Evolutionary conservation across 2,329 filamentous ascomycete genomes (phyloP), one percentile per base, ranked within the genome.

Genomic region (Aureobasidium namibiae): DNA sequence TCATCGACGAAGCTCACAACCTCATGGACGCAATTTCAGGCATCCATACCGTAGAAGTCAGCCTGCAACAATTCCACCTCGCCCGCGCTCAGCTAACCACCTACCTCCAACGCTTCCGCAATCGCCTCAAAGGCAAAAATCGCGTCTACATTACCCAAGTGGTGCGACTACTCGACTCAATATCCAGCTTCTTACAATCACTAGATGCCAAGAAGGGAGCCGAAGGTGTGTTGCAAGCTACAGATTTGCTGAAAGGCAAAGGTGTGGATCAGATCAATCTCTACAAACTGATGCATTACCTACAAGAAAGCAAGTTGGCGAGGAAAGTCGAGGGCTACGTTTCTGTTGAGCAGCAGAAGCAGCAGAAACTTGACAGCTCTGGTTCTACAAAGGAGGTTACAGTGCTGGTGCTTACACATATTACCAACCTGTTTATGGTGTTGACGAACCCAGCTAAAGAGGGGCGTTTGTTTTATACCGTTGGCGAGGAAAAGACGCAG

Each of bases 1-100:
- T 99, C 26, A 89, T 99, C 49, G 94, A 99, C 65, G 94, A 99
- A 76, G 94, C 94, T 0, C 94, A 99, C 70, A 99, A 99, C 68
- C 82, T 99, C 56, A 96, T 96, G 87, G 92, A 96, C 70, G 91
- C 92, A 0, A 90, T 99, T 46, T 83, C 90, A 16, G 87, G 86
- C 46, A 94, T 96, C 34, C 86, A 96, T 70, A 92, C 92, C 0
- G 84, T 90, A 0, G 84, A 88, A 36, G 80, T 97, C 21, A 83
- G 83, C 2, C 76, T 95, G 4, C 76, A 76, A 26, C 91, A 96
- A 63, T 76, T 97, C 18, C 83, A 83, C 52, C 80, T 82, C 61
- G 89, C 88, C 2, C 82, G 89, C 56, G 80, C 80, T 50, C 91
- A 95, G 73, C 78, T 99, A 1, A 87, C 86, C 0, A 78, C 85